Percentiles rank a stretch among this genome's conserved stretches.
Evolutionary conservation across 192 early-diverging fungal genomes (phyloP).

Genomic region (Dissophora ornata): DNA sequence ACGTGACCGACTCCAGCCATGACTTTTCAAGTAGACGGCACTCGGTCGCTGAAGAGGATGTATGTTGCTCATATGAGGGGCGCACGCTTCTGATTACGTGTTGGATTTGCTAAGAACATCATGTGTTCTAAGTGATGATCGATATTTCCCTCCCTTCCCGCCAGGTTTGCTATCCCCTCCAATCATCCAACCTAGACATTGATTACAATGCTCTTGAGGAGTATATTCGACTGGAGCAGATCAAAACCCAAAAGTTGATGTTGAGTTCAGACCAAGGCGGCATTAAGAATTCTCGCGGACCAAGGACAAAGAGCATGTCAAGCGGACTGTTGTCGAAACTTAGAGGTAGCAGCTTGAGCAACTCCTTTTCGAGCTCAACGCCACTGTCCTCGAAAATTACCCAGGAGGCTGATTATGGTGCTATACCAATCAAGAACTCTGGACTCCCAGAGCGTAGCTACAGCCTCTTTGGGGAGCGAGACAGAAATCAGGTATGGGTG

Average conservation of each 20-base stretch:
- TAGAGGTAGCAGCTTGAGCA: conserved; percentile 7
- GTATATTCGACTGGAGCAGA: conserved; percentile 50
- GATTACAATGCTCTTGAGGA: conserved; percentile 43
- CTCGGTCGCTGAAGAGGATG: conserved; percentile 53
- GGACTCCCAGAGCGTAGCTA: conserved; percentile 36
- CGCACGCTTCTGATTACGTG: neutral
- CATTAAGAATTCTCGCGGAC: neutral
- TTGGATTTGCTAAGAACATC: neutral
- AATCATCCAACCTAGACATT: conserved; percentile 29
- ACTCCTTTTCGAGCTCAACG: conserved; percentile 16
- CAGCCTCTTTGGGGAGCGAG: conserved; percentile 53
- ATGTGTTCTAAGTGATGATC: neutral
- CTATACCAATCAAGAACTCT: conserved; percentile 15
- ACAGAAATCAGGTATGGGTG: conserved; percentile 34
- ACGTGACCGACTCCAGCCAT: conserved; percentile 40
- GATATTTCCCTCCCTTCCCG: too few relatives aligned
- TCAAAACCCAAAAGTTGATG: conserved; percentile 48
- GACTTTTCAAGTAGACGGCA: conserved; percentile 52
- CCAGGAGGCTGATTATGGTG: conserved; percentile 28
- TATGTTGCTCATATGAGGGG: neutral
- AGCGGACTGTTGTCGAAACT: conserved; percentile 37
- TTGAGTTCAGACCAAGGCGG: neutral
- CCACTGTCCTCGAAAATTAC: conserved; percentile 16
- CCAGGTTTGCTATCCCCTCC: conserved; percentile 47
- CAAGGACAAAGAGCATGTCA: conserved; percentile 16